A percentile compares a stretch with the other conserved stretches of the same genome.
Evolutionary conservation across 495 filamentous ascomycete species (phyloP).

Genomic region (Friedmanniomyces simplex): DNA sequence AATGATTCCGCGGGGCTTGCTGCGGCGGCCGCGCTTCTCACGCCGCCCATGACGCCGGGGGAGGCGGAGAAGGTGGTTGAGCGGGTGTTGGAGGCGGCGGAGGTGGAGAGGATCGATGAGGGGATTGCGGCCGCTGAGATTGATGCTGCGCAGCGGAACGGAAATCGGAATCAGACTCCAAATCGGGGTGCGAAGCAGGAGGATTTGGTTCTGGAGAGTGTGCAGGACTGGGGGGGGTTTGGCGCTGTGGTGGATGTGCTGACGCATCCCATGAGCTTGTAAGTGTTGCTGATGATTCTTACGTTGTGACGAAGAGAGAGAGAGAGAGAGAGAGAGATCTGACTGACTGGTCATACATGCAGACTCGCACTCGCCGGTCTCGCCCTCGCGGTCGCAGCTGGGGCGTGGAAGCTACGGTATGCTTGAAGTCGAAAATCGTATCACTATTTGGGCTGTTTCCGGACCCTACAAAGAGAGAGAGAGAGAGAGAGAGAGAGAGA

Average conservation of each 20-base stretch:
- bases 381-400: background rate
- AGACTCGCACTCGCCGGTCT: constrained; percentile 1
- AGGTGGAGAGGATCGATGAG: constrained; percentile 3
- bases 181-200: constrained; percentile 1
- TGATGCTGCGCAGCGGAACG: background rate
- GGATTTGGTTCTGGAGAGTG: background rate
- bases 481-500: too few species aligned
- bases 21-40: background rate
- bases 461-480: too few species aligned
- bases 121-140: background rate
- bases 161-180: constrained; percentile 4
- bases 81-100: background rate
- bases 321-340: too few species aligned
- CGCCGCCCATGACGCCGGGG: constrained; percentile 16
- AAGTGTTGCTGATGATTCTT: background rate
- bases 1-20: background rate
- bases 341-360: background rate
- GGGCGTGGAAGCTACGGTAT: constrained; percentile 7
- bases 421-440: background rate
- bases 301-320: background rate
- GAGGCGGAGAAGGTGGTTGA: constrained; percentile 1
- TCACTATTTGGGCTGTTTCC: too few species aligned
- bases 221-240: background rate
- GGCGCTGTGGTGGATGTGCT: background rate
- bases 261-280: background rate